Evolutionary conservation across 1,284 basidiomycete species (phyloP), one percentile per base, ranked within the genome.

Genomic region (Rhodotorula mucilaginosa): DNA sequence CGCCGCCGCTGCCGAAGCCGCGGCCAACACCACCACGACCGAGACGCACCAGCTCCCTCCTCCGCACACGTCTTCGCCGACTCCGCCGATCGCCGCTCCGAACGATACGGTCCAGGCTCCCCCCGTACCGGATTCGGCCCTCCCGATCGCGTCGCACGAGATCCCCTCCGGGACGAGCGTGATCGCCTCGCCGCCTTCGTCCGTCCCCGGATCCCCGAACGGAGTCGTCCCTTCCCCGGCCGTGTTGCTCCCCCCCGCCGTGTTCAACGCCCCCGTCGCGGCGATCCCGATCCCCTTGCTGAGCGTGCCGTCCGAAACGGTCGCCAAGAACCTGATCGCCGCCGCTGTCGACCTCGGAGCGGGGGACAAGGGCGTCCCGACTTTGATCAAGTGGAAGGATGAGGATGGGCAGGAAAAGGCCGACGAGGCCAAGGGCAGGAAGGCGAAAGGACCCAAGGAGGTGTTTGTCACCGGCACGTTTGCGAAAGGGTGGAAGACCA

Each of bases 381-480:
- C 79, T 2, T 44, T 80, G 61, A 73, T 80, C 56, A 79, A 79
- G 61, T 80, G 79, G 79, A 79, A 77, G 70, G 68, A 75, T 26
- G 78, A 76, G 68, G 77, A 78, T 48, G 77, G 78, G 31, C 74
- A 77, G 56, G 44, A 81, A 80, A 69, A 75, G 77, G 54, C 85
- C 85, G 70, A 83, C 84, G n/a, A 85, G 83, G 1, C 84, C 84
- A 44, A 85, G 84, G 13, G 65, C 26, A 31, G 46, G 29, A 65
- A 39, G 64, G 74, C 64, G 46, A 73, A 61, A 47, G 78, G 68
- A 8, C 77, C 76, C 19, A 82, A 81, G 72, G 79, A 80, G 56
- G 86, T 87, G 7, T 86, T 82, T 72, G 85, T 87, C 8, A 86
- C 85, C 0, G 86, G 86, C n/a, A 86, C 85, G 5, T 84, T 86